phyloP scores from a whole-genome alignment of 768 basidiomycete species.

The Mycena floridula region DNA sequence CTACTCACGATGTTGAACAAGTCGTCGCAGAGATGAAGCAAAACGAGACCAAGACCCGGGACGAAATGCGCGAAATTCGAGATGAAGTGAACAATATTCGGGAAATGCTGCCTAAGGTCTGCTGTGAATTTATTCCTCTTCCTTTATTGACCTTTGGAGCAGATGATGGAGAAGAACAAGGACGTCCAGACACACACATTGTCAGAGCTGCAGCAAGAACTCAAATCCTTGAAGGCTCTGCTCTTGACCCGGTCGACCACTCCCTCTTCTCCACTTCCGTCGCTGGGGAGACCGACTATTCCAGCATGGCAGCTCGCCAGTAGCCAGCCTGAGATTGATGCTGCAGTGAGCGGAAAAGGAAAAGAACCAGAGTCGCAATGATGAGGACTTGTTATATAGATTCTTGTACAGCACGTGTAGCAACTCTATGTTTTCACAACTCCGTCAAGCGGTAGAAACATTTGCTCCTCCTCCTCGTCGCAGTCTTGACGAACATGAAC shows the following conservation, averaged over 20 bases:
- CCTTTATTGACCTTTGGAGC: constrained; percentile 5
- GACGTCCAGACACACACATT: constrained; percentile 79
- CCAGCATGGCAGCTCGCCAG: constrained; percentile 87
- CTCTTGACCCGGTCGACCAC: constrained; percentile 63
- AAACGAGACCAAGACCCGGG: constrained; percentile 70
- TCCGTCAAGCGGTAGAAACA: constrained; percentile 68
- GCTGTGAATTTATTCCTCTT: constrained; percentile 2
- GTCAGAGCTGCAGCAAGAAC: constrained; percentile 84
- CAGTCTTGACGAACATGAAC: constrained; percentile 27
- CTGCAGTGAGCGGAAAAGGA: constrained; percentile 39
- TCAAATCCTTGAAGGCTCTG: constrained; percentile 90
- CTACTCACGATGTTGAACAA: constrained; percentile 64
- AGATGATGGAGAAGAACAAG: constrained; percentile 96
- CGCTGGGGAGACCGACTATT: constrained; percentile 63
- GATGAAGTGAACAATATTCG: constrained; percentile 87
- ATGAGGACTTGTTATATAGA: neutral
- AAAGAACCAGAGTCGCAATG: too few relatives aligned
- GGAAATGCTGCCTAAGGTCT: constrained; percentile 90
- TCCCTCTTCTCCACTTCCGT: constrained; percentile 44
- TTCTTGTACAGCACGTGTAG: neutral
- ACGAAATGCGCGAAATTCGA: constrained; percentile 88
- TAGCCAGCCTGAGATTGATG: constrained; percentile 3
- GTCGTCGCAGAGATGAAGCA: constrained; percentile 73
- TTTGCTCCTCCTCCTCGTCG: constrained; percentile 47
- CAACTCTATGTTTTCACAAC: constrained; percentile 62